Percentiles rank a stretch among this genome's conserved stretches.
Evolutionary conservation across 371 early-diverging fungal genomes (phyloP).

Genomic region (Lichtheimia ornata): DNA sequence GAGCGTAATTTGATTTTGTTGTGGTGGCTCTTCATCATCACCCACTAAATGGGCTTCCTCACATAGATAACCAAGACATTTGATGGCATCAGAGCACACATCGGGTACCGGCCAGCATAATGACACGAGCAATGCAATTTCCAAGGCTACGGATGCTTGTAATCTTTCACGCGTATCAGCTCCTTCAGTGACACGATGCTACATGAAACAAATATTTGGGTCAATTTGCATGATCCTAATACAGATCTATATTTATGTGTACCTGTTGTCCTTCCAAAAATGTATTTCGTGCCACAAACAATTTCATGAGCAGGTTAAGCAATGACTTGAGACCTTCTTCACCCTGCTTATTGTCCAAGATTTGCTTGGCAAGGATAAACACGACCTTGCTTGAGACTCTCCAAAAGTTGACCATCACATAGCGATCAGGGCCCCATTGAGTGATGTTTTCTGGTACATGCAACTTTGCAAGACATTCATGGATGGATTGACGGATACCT

Average conservation of each 20-base stretch:
- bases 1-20: constrained; percentile 49
- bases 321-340: constrained; percentile 54
- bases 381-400: constrained; percentile 53
- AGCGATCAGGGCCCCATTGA: constrained; percentile 57
- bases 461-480: constrained; percentile 62
- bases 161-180: constrained; percentile 60
- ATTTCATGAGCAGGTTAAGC: constrained; percentile 60
- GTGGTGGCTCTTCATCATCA: constrained; percentile 54
- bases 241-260: background rate
- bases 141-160: constrained; percentile 66
- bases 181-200: constrained; percentile 50
- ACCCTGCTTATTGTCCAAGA: constrained; percentile 49
- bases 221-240: background rate
- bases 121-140: constrained; percentile 73
- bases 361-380: constrained; percentile 38
- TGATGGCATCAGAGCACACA: constrained; percentile 56
- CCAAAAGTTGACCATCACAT: constrained; percentile 67
- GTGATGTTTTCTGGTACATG: constrained; percentile 52
- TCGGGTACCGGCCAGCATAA: constrained; percentile 74
- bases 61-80: constrained; percentile 60
- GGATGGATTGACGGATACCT: constrained; percentile 61
- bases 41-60: constrained; percentile 57
- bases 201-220: background rate
- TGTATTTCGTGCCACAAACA: constrained; percentile 62
- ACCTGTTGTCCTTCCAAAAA: constrained; percentile 48